These are phyloP conservation scores for Piloderma croceum DNA, from an alignment of 768 basidiomycete species.

Conservation along the genomic window DNA sequence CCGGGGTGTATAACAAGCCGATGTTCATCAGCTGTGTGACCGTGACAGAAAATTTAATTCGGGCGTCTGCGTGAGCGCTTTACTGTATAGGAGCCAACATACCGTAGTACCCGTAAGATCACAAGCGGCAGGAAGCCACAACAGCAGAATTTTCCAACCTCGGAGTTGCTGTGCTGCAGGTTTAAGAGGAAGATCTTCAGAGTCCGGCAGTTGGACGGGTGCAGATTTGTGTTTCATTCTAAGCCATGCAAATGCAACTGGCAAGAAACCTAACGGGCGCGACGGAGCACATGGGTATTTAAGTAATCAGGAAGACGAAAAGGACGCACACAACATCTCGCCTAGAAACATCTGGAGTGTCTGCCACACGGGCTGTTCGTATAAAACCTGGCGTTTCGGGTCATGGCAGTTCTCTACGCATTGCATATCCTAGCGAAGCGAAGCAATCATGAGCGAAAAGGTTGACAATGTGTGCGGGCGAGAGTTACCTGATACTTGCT, in stretches of 20 bases:
- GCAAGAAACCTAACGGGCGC: conserved; percentile 65
- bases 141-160: conserved; percentile 66
- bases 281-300: not conserved
- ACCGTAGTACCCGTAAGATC: conserved; percentile 91
- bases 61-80: conserved; percentile 9
- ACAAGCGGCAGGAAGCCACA: conserved; percentile 86
- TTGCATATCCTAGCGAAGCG: conserved; percentile 76
- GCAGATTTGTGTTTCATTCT: conserved; percentile 39
- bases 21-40: conserved; percentile 76
- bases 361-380: conserved; percentile 95
- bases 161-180: conserved; percentile 40
- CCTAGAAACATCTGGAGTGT: conserved; percentile 90
- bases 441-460: conserved; percentile 7
- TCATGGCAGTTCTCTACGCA: conserved; percentile 90
- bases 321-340: conserved; percentile 76
- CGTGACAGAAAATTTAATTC: conserved; percentile 8
- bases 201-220: conserved; percentile 53
- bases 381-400: conserved; percentile 67
- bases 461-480: conserved; percentile 3
- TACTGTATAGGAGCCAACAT: too few relatives aligned
- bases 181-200: conserved; percentile 36
- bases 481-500: conserved; percentile 70
- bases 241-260: conserved; percentile 69
- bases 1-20: conserved; percentile 92
- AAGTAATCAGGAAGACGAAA: conserved; percentile 6